Percentiles rank a stretch among this genome's conserved stretches.
Evolutionary conservation across 371 early-diverging fungal species (phyloP).

Genomic region (Chytridium lagenaria): DNA sequence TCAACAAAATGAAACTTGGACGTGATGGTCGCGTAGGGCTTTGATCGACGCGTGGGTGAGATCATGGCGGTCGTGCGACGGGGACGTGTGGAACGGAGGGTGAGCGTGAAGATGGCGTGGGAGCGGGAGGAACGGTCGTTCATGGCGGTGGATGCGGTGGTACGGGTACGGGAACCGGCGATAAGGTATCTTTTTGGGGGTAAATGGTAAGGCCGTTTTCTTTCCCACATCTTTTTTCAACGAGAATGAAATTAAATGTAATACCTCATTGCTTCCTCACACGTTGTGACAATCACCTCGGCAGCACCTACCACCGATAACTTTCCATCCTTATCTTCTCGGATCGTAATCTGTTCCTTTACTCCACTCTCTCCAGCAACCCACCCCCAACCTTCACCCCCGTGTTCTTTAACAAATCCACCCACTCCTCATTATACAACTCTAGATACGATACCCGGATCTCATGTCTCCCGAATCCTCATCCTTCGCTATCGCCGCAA

Average conservation of each 20-base stretch:
- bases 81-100: conserved; percentile 46
- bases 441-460: conserved; percentile 5
- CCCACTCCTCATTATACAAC: conserved; percentile 21
- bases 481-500: not conserved
- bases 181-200: conserved; percentile 57
- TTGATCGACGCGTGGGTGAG: not conserved
- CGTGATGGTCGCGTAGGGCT: conserved; percentile 43
- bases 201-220: conserved; percentile 44
- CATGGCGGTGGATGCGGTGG: conserved; percentile 93
- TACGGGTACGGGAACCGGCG: conserved; percentile 72
- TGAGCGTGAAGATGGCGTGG: conserved; percentile 93
- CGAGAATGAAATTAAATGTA: not conserved
- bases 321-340: conserved; percentile 20
- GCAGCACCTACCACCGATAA: not conserved
- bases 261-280: conserved; percentile 16
- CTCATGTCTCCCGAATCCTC: not conserved
- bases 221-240: not conserved
- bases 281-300: not conserved
- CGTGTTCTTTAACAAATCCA: conserved; percentile 4
- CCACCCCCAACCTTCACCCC: too few relatives aligned
- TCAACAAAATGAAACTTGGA: conserved; percentile 98
- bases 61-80: not conserved
- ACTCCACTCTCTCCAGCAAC: too few relatives aligned
- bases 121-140: conserved; percentile 92
- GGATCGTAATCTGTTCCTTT: conserved; percentile 1